Conservation (phyloP, 345 rosid genomes). For the Melaleuca quinquenervia region DNA sequence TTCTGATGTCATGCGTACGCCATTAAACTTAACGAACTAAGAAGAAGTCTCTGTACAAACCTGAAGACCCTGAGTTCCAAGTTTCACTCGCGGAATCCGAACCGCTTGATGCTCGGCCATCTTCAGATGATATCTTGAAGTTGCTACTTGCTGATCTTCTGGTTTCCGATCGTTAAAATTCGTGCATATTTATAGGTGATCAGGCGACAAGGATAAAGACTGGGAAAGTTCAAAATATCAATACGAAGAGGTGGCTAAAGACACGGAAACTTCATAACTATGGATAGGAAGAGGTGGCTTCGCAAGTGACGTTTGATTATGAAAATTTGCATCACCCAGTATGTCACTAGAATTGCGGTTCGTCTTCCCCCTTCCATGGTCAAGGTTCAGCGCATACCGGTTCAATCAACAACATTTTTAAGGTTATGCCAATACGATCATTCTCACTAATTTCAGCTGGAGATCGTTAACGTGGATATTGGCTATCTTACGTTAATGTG, state of each 20-base stretch:
- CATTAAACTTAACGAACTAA: neutral
- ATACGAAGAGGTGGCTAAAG: too few relatives aligned
- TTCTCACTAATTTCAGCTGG: too few relatives aligned
- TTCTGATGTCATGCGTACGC: too few relatives aligned
- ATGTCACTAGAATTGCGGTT: neutral
- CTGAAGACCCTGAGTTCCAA: neutral
- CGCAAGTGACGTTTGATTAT: too few relatives aligned
- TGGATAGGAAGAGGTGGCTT: fast-evolving
- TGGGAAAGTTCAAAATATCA: neutral
- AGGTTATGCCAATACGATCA: too few relatives aligned
- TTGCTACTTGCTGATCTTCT: neutral
- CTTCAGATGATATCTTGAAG: neutral
- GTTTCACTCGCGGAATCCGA: conserved; percentile 7
- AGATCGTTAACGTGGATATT: too few relatives aligned
- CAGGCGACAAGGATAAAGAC: neutral
- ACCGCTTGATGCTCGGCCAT: conserved; percentile 3
- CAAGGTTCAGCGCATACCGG: neutral
- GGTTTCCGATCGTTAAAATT: neutral
- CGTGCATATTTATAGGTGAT: neutral
- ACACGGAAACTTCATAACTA: too few relatives aligned
- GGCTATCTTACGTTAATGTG: too few relatives aligned
- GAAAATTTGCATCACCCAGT: neutral
- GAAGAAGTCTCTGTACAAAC: neutral
- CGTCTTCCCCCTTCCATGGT: neutral
- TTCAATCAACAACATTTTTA: neutral